Percentiles rank a stretch among this genome's conserved stretches.
These are phyloP conservation scores for Erodium maritimum DNA, from an alignment of 345 rosid genomes.

Conservation along the genomic window DNA sequence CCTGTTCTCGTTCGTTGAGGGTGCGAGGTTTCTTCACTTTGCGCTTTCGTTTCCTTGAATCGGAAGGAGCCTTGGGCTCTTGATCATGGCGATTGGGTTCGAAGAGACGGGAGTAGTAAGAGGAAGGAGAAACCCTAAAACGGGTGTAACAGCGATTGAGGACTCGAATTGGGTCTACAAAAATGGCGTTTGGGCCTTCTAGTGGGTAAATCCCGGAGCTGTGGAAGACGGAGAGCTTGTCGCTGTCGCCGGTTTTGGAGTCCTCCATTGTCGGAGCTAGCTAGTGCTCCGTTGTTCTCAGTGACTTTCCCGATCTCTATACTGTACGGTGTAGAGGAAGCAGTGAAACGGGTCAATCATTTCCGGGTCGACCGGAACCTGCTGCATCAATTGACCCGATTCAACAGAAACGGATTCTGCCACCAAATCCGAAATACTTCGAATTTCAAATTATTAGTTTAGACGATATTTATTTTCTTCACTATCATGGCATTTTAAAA, in stretches of 20 bases:
- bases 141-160: constrained; percentile 47
- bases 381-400: too few species aligned
- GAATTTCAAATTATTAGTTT: too few species aligned
- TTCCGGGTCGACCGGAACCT: too few species aligned
- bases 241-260: constrained; percentile 3
- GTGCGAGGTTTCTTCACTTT: constrained; percentile 23
- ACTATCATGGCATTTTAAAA: too few species aligned
- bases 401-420: too few species aligned
- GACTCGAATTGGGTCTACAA: constrained; percentile 62
- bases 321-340: too few species aligned
- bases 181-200: constrained; percentile 26
- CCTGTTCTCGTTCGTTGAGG: constrained; percentile 51
- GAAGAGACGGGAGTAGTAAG: constrained; percentile 74
- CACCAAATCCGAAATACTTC: too few species aligned
- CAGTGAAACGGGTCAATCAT: too few species aligned
- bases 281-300: too few species aligned
- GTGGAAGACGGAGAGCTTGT: constrained; percentile 21
- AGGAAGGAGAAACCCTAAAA: constrained; percentile 46
- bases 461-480: too few species aligned
- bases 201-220: constrained; percentile 47
- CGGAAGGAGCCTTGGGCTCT: constrained; percentile 7
- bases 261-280: constrained; percentile 16
- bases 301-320: too few species aligned
- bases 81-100: constrained; percentile 16
- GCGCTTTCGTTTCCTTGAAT: constrained; percentile 44